Evolutionary conservation across 495 filamentous ascomycete species (phyloP).

Genomic region (Penicillium cosmopolitanum): DNA sequence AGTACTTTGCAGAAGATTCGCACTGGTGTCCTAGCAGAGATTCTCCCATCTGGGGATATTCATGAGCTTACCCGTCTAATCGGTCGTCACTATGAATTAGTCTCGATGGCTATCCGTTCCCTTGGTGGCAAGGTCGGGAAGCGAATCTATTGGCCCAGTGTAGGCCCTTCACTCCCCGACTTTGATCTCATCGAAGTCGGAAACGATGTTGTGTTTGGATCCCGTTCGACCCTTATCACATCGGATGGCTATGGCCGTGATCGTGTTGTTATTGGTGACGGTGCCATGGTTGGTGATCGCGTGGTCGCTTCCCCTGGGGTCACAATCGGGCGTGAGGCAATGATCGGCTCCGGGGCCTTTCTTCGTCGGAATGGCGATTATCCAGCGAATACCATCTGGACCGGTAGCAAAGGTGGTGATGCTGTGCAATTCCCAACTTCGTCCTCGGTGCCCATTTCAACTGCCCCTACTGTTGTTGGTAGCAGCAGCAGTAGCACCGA

Average conservation of each 20-base stretch:
- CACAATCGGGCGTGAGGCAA: slow-evolving; percentile 36
- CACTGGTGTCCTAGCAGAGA: slow-evolving; percentile 32
- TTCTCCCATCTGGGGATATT: slow-evolving; percentile 36
- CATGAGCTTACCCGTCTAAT: slow-evolving; percentile 27
- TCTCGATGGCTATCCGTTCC: slow-evolving; percentile 40
- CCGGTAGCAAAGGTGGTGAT: slow-evolving; percentile 47
- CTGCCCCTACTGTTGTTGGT: slow-evolving; percentile 15
- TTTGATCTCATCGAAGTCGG: slow-evolving; percentile 51
- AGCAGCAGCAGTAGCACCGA: slow-evolving; percentile 15
- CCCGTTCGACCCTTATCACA: slow-evolving; percentile 47
- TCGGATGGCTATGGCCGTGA: slow-evolving; percentile 47
- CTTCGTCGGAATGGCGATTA: slow-evolving; percentile 42
- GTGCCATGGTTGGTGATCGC: slow-evolving; percentile 51
- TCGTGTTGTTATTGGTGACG: slow-evolving; percentile 38
- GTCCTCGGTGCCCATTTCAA: slow-evolving; percentile 15
- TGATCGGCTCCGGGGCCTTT: slow-evolving; percentile 50
- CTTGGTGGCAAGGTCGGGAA: slow-evolving; percentile 48
- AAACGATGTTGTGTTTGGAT: slow-evolving; percentile 53
- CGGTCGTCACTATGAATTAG: slow-evolving; percentile 46
- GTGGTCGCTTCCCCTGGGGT: slow-evolving; percentile 45
- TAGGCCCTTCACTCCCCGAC: slow-evolving; percentile 46
- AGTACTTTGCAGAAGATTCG: slow-evolving; percentile 38
- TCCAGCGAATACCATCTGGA: slow-evolving; percentile 41
- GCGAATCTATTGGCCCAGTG: slow-evolving; percentile 53
- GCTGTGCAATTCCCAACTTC: slow-evolving; percentile 39